These are phyloP conservation scores for Flaveria sonorensis DNA, from an alignment of 129 eudicot species.

Conservation along the genomic window DNA sequence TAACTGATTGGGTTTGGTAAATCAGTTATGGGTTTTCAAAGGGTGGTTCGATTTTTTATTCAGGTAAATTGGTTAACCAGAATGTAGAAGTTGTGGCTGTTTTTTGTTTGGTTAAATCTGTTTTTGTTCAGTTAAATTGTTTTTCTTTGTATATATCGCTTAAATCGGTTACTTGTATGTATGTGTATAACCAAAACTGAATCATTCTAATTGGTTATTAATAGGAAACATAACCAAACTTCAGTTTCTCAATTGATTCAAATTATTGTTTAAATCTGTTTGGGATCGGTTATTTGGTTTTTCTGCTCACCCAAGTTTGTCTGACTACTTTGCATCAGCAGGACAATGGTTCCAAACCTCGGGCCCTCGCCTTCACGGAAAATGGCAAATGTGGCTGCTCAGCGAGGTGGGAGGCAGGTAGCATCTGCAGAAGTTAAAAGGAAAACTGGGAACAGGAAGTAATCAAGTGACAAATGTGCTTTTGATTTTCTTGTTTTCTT, in stretches of 20 bases:
- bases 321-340: conserved; percentile 34
- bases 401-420: conserved; percentile 51
- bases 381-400: conserved; percentile 38
- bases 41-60: not conserved
- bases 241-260: not conserved
- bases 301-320: not conserved
- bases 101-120: not conserved
- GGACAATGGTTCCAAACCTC: conserved; percentile 49
- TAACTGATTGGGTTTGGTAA: not conserved
- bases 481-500: conserved; percentile 18
- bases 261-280: no score
- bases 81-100: no score
- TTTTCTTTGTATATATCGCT: no score
- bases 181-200: no score
- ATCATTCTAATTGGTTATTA: no score
- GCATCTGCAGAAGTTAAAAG: conserved; percentile 58
- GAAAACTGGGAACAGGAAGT: conserved; percentile 69
- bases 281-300: not conserved
- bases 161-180: no score
- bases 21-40: not conserved
- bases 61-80: no score
- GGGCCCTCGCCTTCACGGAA: conserved; percentile 64
- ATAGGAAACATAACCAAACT: not conserved
- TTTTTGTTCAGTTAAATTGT: no score
- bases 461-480: conserved; percentile 19